Percentiles rank a stretch among this genome's conserved stretches.
Conservation (phyloP, 371 early-diverging fungal genomes). For the Coemansia linderi region DNA sequence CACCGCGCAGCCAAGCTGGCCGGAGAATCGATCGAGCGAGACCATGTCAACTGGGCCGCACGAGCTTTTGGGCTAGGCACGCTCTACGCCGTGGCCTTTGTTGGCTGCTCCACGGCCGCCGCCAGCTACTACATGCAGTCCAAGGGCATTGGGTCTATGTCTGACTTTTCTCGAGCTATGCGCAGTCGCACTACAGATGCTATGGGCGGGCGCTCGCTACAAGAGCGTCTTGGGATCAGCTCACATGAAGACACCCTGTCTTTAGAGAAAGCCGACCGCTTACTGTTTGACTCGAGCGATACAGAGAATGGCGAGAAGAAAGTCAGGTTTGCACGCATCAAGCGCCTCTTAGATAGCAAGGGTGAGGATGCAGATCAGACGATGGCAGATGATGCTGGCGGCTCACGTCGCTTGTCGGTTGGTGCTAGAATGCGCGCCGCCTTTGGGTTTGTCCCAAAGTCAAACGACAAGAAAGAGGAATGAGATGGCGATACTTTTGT, state of each 20-base stretch:
- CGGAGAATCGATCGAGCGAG: conserved; percentile 22
- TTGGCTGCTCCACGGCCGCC: conserved; percentile 26
- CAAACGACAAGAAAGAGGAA: not conserved
- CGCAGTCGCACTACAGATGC: conserved; percentile 2
- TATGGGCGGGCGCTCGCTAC: conserved; percentile 19
- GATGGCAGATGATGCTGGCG: not conserved
- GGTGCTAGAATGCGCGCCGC: conserved; percentile 43
- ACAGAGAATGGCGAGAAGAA: conserved; percentile 27
- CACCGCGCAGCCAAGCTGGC: conserved; percentile 18
- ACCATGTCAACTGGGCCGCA: conserved; percentile 32
- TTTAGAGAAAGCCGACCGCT: conserved; percentile 15
- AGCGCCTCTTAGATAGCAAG: conserved; percentile 15
- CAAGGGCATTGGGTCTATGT: conserved; percentile 14
- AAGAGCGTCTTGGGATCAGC: conserved; percentile 13
- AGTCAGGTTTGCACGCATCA: conserved; percentile 32
- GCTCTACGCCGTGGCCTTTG: conserved; percentile 36
- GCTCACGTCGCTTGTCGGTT: conserved; percentile 14
- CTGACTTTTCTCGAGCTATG: conserved; percentile 15
- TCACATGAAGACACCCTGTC: conserved; percentile 16
- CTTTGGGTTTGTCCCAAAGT: conserved; percentile 27
- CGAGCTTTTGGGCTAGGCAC: conserved; percentile 43
- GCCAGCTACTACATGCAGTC: conserved; percentile 34
- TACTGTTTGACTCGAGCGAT: conserved; percentile 15
- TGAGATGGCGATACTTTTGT: not conserved
- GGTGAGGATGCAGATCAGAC: not conserved